Evolutionary conservation across 495 filamentous ascomycete species (phyloP), one percentile per base, ranked within the genome.

Genomic region (Apiosordaria backusii): DNA sequence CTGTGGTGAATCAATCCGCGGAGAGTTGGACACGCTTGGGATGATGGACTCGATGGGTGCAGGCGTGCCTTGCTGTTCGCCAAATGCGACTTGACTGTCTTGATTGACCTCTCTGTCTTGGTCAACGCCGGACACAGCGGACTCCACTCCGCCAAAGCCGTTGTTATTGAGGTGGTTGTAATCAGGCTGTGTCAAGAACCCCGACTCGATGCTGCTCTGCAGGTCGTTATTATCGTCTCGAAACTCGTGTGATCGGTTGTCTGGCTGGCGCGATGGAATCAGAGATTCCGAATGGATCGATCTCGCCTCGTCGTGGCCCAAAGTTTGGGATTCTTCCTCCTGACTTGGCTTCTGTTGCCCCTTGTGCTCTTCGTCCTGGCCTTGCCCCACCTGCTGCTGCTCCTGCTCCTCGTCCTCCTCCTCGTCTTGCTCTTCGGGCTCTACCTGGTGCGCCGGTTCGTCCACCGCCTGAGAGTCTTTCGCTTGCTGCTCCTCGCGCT

Each of bases 231-330:
- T 45, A 7, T 45, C 35, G 5, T 45, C 35, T 45, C 35, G 35
- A 45, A 45, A 45, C 13, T 9, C 35, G 6, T 45, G 35, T 45
- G 26, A 27, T 7, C 4, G 22, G 26, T 18, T 13, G 57, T 69
- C 71, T 4, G 65, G 63, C 25, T 75, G 73, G 25, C 64, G 61
- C 16, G 71, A 75, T 1, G 73, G 71, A 52, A 74, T 72, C 15
- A 62, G 22, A 64, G 65, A 2, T n/a, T n/a, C 60, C 21, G 13
- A 29, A 29, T 29, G 27, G 27, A 29, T 7, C 27, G 35, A 45
- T 9, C 1, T 45, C 35, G 35, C 35, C 35, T 45, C 35, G 35
- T 45, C 35, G 35, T 45, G 5, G 13, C 16, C 9, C 35, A 45
- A 45, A 3, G 35, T 45, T 13, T 45, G 35, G 16, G 35, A 13